These are phyloP conservation scores for Aquilaria malaccensis DNA, from an alignment of 345 rosid genomes.

Conservation along the genomic window DNA sequence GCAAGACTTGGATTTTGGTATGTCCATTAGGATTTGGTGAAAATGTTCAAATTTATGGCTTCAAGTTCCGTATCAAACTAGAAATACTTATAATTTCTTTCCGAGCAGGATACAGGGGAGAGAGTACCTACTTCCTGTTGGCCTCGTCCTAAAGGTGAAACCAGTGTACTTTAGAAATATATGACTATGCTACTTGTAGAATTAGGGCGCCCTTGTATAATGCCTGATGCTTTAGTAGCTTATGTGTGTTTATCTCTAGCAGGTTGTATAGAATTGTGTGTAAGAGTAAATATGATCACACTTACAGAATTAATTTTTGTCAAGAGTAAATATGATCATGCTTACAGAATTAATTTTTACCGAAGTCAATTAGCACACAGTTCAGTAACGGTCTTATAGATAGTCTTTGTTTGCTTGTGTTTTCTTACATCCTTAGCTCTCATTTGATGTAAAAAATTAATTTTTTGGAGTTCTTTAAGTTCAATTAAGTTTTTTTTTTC, in stretches of 20 bases:
- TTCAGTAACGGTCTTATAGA: too few relatives aligned
- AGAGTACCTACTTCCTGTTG: constrained; percentile 88
- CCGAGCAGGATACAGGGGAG: constrained; percentile 70
- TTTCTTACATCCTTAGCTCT: too few relatives aligned
- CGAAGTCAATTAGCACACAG: too few relatives aligned
- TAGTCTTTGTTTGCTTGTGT: too few relatives aligned
- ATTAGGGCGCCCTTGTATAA: not conserved
- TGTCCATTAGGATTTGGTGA: constrained; percentile 20
- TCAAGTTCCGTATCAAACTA: not conserved
- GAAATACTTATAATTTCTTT: constrained; percentile 7
- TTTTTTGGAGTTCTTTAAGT: too few relatives aligned
- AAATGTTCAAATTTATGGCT: not conserved
- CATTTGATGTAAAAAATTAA: too few relatives aligned
- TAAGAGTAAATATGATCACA: not conserved
- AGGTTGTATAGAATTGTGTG: not conserved
- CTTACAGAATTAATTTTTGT: not conserved
- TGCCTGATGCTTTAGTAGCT: not conserved
- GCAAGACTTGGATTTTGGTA: constrained; percentile 97
- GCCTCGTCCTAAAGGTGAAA: constrained; percentile 77
- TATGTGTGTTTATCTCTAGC: not conserved
- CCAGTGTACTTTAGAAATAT: constrained; percentile 3
- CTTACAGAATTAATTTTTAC: too few relatives aligned
- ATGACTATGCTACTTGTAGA: not conserved
- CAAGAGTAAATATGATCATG: too few relatives aligned
- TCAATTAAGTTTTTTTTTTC: too few relatives aligned